Evolutionary conservation across 2,329 filamentous ascomycete genomes (phyloP).

Genomic region (Alternaria ventricosa): DNA sequence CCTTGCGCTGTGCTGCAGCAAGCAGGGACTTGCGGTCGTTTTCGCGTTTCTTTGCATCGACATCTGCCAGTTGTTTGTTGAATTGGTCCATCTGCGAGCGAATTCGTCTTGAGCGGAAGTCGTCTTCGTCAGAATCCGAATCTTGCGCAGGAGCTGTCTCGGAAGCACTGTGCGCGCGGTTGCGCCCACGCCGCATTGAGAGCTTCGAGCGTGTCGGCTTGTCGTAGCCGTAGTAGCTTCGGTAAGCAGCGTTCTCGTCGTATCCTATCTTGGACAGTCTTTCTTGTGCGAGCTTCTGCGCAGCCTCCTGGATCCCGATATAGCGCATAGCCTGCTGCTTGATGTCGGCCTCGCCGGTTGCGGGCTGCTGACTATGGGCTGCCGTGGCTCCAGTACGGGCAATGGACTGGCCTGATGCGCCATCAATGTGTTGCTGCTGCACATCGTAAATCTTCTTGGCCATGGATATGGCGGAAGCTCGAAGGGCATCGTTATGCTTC

Average conservation of each 20-base stretch:
- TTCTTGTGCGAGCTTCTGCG: slow-evolving; percentile 84
- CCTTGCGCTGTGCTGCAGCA: slow-evolving; percentile 82
- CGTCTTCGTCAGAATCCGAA: slow-evolving; percentile 60
- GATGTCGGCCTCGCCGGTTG: slow-evolving; percentile 53
- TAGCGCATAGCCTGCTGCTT: slow-evolving; percentile 60
- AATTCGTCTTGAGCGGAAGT: slow-evolving; percentile 73
- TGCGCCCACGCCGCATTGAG: slow-evolving; percentile 60
- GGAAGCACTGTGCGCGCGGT: slow-evolving; percentile 71
- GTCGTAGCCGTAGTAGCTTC: slow-evolving; percentile 76
- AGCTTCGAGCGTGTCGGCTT: slow-evolving; percentile 59
- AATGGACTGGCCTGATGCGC: slow-evolving; percentile 43
- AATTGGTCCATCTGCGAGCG: slow-evolving; percentile 81
- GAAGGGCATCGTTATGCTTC: slow-evolving; percentile 73
- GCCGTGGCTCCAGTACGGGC: slow-evolving; percentile 47
- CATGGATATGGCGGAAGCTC: slow-evolving; percentile 87
- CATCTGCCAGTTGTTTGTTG: slow-evolving; percentile 68
- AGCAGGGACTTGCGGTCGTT: slow-evolving; percentile 78
- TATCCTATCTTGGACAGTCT: slow-evolving; percentile 80
- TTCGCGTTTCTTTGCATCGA: slow-evolving; percentile 76
- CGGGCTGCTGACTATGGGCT: slow-evolving; percentile 35
- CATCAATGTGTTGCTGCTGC: slow-evolving; percentile 68
- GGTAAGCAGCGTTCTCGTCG: slow-evolving; percentile 69
- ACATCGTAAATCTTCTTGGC: slow-evolving; percentile 82
- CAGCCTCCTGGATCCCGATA: slow-evolving; percentile 80
- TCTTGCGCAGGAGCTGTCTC: slow-evolving; percentile 42